Base-by-base conservation (phyloP, 805 yeast genomes). In the Cephaloascus fragrans region DNA sequence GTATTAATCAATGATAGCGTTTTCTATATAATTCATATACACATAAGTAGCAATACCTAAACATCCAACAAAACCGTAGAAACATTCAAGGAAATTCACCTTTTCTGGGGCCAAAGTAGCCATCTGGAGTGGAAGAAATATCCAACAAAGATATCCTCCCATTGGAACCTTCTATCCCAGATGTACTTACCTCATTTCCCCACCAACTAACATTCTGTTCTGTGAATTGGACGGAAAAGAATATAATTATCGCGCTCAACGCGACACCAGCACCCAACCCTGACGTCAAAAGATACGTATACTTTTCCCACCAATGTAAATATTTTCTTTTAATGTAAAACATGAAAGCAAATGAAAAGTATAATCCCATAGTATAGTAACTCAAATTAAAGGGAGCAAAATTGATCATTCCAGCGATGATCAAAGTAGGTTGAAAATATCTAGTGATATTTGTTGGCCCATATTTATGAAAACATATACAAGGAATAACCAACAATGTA, bases 221-320 rank as follows among this genome's bases (percentile, higher is more conserved):
- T 14, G 73, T 61, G 34, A 62, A 64, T 35, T 68, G 67, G 4
- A 72, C 64, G 1, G 71, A 59, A 46, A 78, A 64, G 50, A 78
- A 79, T 8, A 81, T 70, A 19, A 79, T 43, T 38, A 81, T 59
- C 2, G 81, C 71, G 18, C 82, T 70, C 46, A 77, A 66, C 1
- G 86, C 85, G 12, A 80, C 69, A 1, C 86, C 86, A 5, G 82
- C 73, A 35, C 79, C 80, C 18, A 82, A 54, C 2, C 77, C 88
- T 18, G 83, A 76, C 15, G 83, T 72, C 39, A 82, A 57, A 3
- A 80, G 71, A 51, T 78, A 80, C 52, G 80, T 80, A 55, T 82
- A 82, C 55, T 80, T 81, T 33, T 80, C 78, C 88, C 89, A 82
- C 89, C 88, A 82, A 36, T 67, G 59, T 37, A 73, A 61, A 59